Evolutionary conservation across 768 basidiomycete species (phyloP), one percentile per base, ranked within the genome.

Genomic region (Russula abietina): DNA sequence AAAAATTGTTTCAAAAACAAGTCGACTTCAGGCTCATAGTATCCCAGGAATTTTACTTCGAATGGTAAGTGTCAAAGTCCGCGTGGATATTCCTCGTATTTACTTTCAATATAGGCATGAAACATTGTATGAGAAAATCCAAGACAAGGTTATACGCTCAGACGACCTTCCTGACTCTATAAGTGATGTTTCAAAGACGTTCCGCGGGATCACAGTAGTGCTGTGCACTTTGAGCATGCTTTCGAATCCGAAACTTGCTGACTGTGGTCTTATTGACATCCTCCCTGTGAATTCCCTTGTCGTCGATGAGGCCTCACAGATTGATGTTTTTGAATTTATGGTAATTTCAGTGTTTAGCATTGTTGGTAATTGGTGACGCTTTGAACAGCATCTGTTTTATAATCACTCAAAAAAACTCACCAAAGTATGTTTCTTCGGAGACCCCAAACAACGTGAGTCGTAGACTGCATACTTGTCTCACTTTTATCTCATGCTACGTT

Each of bases 241-340:
- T 8, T 81, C 79, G 4, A 80, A 80, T 45, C 78, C 78, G 1
- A 69, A 62, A 1, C 64, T 83, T n/a, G 68, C 72, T 12, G 56
- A 67, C 0, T 72, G 73, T 16, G 69, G 71, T 1, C 24, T 78
- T 8, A 78, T 77, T 65, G 49, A 69, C 0, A 33, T 77, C 4
- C 69, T 80, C 1, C 80, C 80, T 1, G 70, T 81, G 24, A 75
- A 73, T 28, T 71, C 74, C n/a, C 74, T 83, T 2, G 74, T 84
- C n/a, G 72, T 83, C n/a, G 82, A 84, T 59, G 81, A 84, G 69
- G 82, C 80, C 2, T 81, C 80, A 8, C 80, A 81, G 57, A 81
- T 83, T 24, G 76, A 78, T 28, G 69, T 75, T 4, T 78, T 77
- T 32, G 79, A 81, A 30, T 82, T 79, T 61, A 67, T 83, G 75